phyloP scores from a whole-genome alignment of 2,329 filamentous ascomycete genomes.

The Trichoderma polysporum region DNA sequence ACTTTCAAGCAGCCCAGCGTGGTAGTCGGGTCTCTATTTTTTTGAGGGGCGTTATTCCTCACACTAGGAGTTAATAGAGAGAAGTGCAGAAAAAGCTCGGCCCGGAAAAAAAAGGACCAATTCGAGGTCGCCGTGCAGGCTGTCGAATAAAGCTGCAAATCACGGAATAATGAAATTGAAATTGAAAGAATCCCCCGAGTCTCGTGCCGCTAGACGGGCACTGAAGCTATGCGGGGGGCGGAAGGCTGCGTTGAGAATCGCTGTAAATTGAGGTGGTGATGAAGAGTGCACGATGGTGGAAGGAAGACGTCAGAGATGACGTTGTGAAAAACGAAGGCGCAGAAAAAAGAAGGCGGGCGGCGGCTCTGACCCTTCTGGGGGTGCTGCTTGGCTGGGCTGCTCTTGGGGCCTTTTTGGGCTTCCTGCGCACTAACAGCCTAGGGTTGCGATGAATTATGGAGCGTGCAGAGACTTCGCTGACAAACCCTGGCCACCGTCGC shows the following conservation, averaged over 20 bases:
- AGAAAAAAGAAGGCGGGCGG: slow-evolving; percentile 34
- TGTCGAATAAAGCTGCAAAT: slow-evolving; percentile 9
- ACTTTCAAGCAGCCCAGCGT: slow-evolving; percentile 5
- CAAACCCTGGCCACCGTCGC: slow-evolving; percentile 9
- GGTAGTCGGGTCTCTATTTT: background rate
- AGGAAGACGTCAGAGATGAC: slow-evolving; percentile 51
- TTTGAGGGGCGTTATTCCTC: background rate
- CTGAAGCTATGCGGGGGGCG: slow-evolving; percentile 5
- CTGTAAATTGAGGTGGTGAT: slow-evolving; percentile 31
- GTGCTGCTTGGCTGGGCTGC: slow-evolving; percentile 15
- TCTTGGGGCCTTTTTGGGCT: slow-evolving; percentile 21
- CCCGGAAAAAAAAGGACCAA: slow-evolving; percentile 2
- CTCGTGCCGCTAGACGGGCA: slow-evolving; percentile 1
- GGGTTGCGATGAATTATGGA: slow-evolving; percentile 26
- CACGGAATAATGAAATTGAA: background rate
- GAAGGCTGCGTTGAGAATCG: slow-evolving; percentile 17
- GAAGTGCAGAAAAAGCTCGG: background rate
- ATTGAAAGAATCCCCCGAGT: background rate
- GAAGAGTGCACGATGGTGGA: slow-evolving; percentile 38
- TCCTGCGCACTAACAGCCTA: slow-evolving; percentile 22
- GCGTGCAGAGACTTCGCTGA: slow-evolving; percentile 21
- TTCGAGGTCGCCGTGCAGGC: slow-evolving; percentile 4
- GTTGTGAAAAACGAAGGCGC: slow-evolving; percentile 43
- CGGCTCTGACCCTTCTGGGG: slow-evolving; percentile 23
- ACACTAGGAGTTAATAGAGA: background rate